Conservation (phyloP, 2,329 filamentous ascomycete species). For the Periconia sp. region DNA sequence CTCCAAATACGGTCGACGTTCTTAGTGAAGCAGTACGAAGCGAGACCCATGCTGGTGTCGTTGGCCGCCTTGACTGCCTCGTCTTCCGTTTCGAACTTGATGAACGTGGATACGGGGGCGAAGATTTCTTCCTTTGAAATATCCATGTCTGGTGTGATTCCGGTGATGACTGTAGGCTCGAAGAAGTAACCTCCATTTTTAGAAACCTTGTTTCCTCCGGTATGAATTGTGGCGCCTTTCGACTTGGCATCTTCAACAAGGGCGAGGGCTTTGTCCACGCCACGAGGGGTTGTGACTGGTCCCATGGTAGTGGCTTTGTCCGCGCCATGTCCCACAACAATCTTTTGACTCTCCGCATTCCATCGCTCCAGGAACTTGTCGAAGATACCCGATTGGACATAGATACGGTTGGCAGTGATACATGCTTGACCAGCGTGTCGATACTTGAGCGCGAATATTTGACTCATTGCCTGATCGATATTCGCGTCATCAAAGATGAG, state of each 20-base stretch:
- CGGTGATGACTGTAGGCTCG: slow-evolving; percentile 69
- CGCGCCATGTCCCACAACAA: slow-evolving; percentile 68
- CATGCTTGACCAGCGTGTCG: slow-evolving; percentile 69
- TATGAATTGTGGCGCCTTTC: slow-evolving; percentile 67
- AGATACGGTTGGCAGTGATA: slow-evolving; percentile 69
- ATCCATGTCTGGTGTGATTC: slow-evolving; percentile 65
- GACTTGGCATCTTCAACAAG: slow-evolving; percentile 70
- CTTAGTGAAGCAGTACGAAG: slow-evolving; percentile 72
- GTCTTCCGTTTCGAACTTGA: slow-evolving; percentile 70
- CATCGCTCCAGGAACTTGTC: slow-evolving; percentile 63
- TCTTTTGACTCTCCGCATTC: slow-evolving; percentile 59
- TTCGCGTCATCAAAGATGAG: slow-evolving; percentile 70
- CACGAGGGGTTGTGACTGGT: slow-evolving; percentile 62
- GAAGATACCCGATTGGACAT: slow-evolving; percentile 68
- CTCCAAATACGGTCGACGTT: slow-evolving; percentile 70
- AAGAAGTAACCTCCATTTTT: slow-evolving; percentile 69
- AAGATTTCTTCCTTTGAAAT: slow-evolving; percentile 67
- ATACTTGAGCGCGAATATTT: slow-evolving; percentile 59
- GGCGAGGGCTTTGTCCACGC: slow-evolving; percentile 61
- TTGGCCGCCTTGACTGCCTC: slow-evolving; percentile 67
- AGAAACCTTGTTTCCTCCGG: slow-evolving; percentile 62
- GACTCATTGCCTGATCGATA: slow-evolving; percentile 59
- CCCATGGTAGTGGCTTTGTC: slow-evolving; percentile 65
- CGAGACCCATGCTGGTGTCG: slow-evolving; percentile 67
- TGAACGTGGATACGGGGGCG: slow-evolving; percentile 67